These are phyloP conservation scores for Pestalotiopsis sp. DNA, from an alignment of 2,329 filamentous ascomycete species.

Conservation along the genomic window DNA sequence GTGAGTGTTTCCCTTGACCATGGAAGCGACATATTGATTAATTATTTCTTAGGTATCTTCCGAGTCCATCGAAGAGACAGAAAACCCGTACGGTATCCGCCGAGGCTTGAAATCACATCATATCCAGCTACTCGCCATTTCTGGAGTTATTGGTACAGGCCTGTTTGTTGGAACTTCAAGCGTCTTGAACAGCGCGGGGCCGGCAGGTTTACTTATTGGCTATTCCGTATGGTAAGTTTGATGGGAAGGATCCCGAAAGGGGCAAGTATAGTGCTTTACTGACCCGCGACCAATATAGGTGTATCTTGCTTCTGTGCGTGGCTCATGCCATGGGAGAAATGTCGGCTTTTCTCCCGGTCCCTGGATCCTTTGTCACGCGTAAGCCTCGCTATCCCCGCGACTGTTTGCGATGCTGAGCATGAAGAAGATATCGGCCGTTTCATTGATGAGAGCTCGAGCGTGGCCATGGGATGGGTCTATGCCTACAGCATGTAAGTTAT, in stretches of 20 bases:
- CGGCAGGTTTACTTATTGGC: not conserved
- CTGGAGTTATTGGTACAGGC: slow-evolving; percentile 16
- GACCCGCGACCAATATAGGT: slow-evolving; percentile 32
- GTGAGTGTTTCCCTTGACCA: not conserved
- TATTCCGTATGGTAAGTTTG: not conserved
- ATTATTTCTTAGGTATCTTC: not conserved
- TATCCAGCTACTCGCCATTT: slow-evolving; percentile 17
- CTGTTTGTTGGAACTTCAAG: not conserved
- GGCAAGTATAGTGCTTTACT: slow-evolving; percentile 23
- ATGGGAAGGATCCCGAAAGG: no score
- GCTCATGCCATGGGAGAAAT: slow-evolving; percentile 44
- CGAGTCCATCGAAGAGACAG: not conserved
- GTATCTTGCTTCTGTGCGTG: slow-evolving; percentile 26
- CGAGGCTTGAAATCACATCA: not conserved
- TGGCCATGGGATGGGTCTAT: slow-evolving; percentile 39
- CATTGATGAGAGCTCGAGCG: not conserved
- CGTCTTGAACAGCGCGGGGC: not conserved
- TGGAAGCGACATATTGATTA: not conserved
- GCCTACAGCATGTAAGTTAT: slow-evolving; percentile 47
- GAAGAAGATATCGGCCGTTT: not conserved
- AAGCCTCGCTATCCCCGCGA: slow-evolving; percentile 36
- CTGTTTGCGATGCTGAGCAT: not conserved
- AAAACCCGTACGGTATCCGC: not conserved
- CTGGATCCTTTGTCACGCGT: slow-evolving; percentile 46
- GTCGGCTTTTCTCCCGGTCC: slow-evolving; percentile 49